These are phyloP conservation scores for Mycena citricolor DNA, from an alignment of 1,284 basidiomycete genomes.

Conservation along the genomic window DNA sequence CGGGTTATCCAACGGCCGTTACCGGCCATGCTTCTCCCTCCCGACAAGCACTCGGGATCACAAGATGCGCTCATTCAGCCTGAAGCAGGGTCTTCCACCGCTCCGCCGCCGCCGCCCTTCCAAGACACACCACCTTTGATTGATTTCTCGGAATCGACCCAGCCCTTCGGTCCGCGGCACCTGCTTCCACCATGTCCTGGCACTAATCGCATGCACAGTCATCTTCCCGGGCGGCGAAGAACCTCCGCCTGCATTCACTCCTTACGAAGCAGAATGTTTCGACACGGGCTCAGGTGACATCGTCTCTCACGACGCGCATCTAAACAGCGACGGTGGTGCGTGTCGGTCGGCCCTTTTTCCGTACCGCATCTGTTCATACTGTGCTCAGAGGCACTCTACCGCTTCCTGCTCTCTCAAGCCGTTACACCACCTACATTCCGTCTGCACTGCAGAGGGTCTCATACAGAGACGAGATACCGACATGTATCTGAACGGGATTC, in stretches of 20 bases:
- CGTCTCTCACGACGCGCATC: conserved; percentile 68
- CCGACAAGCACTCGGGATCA: neutral
- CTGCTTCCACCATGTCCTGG: too few relatives aligned
- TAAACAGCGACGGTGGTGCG: conserved; percentile 66
- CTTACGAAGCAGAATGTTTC: conserved; percentile 63
- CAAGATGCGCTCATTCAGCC: neutral
- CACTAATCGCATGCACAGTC: neutral
- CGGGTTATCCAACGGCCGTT: too few relatives aligned
- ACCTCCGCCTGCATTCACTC: conserved; percentile 60
- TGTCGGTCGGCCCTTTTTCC: conserved; percentile 1
- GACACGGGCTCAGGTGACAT: conserved; percentile 48
- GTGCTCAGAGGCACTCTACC: conserved; percentile 65
- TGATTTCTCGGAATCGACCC: conserved; percentile 25
- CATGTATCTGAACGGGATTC: conserved; percentile 43
- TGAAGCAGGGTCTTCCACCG: conserved; percentile 3
- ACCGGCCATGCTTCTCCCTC: conserved; percentile 12
- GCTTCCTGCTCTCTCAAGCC: conserved; percentile 65
- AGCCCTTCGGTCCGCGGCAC: too few relatives aligned
- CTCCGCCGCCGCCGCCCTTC: conserved; percentile 14
- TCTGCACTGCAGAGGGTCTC: conserved; percentile 57
- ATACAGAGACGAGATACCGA: conserved; percentile 53
- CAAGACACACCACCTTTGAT: conserved; percentile 17
- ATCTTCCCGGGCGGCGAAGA: conserved; percentile 34
- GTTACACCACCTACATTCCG: conserved; percentile 46
- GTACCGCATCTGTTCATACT: neutral